Evolutionary conservation across 129 eudicot species (phyloP), one percentile per base, ranked within the genome.

Genomic region (Glebionis coronaria): DNA sequence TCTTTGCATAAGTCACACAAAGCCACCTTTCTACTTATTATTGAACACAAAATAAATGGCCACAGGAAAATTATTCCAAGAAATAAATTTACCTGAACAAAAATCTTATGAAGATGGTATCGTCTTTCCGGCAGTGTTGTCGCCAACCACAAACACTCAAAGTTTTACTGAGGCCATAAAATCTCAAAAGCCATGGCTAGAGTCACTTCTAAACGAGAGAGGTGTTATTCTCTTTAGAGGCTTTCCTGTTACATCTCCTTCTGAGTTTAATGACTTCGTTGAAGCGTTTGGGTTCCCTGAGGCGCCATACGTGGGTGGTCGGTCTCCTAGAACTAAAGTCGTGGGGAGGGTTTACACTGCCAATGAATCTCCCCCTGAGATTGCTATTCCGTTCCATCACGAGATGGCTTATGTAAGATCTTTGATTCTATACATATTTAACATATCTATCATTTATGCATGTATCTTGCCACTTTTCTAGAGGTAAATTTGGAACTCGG

Each of bases 181-280:
- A 70, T 59, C 67, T 45, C 76, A 83, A 12, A 81, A 81, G 68
- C 66, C 70, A 28, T 83, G 83, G 84, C 47, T 75, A 13, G 74
- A 67, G 12, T 75, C 73, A 9, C 68, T 57, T 38, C 35, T 75
- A 0, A 56, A 35, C 1, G 15, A 67, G n/a, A 74, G 28, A 4
- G 73, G 73, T 4, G 79, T 56, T 21, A 51, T 75, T 31, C 69
- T 59, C 13, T 67, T 75, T 35, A 62, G 79, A 1, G 63, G 69
- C 5, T 67, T 75, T 54, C 79, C 73, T 0, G 68, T 81, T 2
- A 38, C 38, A 3, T 56, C 77, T 9, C 83, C 90, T 29, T 69
- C 79, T 2, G 85, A 83, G 56, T 87, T 87, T 76, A 87, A 83
- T 74, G 78, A 79, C 61, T 55, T 67, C 15, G 53, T 75, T 3